Base-by-base conservation (phyloP, 2,329 filamentous ascomycete species). In the Calonectria pteridis region DNA sequence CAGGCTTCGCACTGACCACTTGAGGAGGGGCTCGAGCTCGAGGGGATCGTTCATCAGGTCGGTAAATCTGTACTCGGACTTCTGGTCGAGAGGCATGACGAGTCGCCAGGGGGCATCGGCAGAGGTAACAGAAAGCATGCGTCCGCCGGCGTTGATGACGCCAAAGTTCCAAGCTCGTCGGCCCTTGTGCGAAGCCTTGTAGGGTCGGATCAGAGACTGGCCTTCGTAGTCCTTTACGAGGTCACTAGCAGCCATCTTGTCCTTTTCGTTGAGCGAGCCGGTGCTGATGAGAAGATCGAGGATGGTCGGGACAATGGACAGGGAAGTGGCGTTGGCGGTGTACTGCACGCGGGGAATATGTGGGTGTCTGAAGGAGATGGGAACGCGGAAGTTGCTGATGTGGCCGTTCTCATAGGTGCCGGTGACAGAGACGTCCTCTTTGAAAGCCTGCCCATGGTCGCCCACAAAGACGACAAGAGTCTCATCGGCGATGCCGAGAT, bases 391-490 rank as follows among this genome's bases (percentile, higher is more conserved):
- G 73, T 81, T 83, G 74, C 77, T 79, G 63, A 83, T 74, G 65
- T 83, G 82, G 40, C 76, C 76, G 62, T 76, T 77, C 70, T 84
- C 82, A 26, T 84, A 83, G 4, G 84, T 84, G 1, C 83, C 77
- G 28, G 83, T 77, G 37, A 80, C 73, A 6, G 76, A 76, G 37
- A 72, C 78, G 33, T 84, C 82, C 23, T 84, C 83, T 11, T 82
- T 79, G 71, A 84, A 83, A 0, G 83, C 82, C 43, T 83, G 77
- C 4, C 83, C 83, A 31, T 84, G 83, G 59, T 84, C 83, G 7
- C 83, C 83, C 0, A 82, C 81, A 18, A 84, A 79, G 49, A 84
- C 78, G 6, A 84, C 76, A 0, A 84, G 78, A 2, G 83, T 84
- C 73, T 84, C 83, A 29, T 84, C 79, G 10, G 83, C 75, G 10